Evolutionary conservation across 164 flowering plant species (phyloP).

Genomic region (Chimonanthus praecox): DNA sequence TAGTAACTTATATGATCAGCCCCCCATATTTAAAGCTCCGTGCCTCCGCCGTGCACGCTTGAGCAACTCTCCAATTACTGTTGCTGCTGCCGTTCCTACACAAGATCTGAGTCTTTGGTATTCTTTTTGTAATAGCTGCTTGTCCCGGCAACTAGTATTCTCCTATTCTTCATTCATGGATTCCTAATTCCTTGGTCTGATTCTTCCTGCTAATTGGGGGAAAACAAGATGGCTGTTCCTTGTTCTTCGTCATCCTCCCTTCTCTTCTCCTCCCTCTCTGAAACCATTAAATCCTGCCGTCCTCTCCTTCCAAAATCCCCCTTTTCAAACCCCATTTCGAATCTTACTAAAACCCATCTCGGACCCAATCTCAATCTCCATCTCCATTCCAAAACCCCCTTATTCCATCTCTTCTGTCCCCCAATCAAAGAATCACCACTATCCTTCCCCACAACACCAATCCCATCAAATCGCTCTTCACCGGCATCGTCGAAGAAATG

Average conservation of each 20-base stretch:
- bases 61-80: neutral
- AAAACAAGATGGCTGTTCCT: neutral
- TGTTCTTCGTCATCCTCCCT: neutral
- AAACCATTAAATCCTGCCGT: slow-evolving; percentile 16
- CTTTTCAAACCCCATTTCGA: neutral
- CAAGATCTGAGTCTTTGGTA: neutral
- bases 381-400: slow-evolving; percentile 7
- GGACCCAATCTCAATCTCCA: slow-evolving; percentile 14
- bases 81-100: neutral
- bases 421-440: slow-evolving; percentile 7
- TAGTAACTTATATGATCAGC: too few species aligned
- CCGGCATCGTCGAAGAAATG: slow-evolving; percentile 90
- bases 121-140: neutral
- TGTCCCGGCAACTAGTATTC: neutral
- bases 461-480: slow-evolving; percentile 51
- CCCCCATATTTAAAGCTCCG: too few species aligned
- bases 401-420: slow-evolving; percentile 14
- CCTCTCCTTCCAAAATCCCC: slow-evolving; percentile 14
- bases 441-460: slow-evolving; percentile 4
- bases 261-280: neutral
- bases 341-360: slow-evolving; percentile 11
- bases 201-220: too few species aligned
- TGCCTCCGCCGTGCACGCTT: too few species aligned
- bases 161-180: neutral
- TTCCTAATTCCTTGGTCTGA: too few species aligned